A percentile compares a stretch with the other conserved stretches of the same genome.
Evolutionary conservation across 2,329 filamentous ascomycete genomes (phyloP).

Genomic region (Hypoxylon sp.): DNA sequence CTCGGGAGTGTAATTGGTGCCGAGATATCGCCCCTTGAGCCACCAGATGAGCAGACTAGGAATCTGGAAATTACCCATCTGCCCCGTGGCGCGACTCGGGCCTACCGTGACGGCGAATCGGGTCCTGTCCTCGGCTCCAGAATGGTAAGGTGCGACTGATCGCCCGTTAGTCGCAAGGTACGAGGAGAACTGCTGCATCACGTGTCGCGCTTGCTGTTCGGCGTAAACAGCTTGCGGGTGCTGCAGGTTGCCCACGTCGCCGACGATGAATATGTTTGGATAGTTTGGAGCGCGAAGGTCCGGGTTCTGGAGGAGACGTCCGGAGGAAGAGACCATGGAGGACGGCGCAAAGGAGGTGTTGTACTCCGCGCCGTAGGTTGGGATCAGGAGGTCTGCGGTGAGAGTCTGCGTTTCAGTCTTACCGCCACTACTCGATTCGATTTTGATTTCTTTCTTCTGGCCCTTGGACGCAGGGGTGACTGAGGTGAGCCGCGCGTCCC

Average conservation of each 20-base stretch:
- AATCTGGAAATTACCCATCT: conserved; percentile 56
- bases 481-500: conserved; percentile 56
- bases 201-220: conserved; percentile 50
- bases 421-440: conserved; percentile 50
- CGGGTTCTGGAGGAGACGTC: conserved; percentile 56
- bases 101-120: conserved; percentile 58
- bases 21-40: conserved; percentile 56
- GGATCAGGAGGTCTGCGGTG: conserved; percentile 61
- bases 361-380: conserved; percentile 59
- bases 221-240: conserved; percentile 50
- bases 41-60: conserved; percentile 57
- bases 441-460: conserved; percentile 23
- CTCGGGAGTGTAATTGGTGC: conserved; percentile 51
- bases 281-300: conserved; percentile 55
- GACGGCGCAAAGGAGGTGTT: conserved; percentile 62
- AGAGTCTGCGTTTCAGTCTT: conserved; percentile 54
- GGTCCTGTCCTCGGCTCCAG: conserved; percentile 45
- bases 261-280: conserved; percentile 60
- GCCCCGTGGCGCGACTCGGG: conserved; percentile 56
- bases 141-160: conserved; percentile 51
- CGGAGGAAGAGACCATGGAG: conserved; percentile 53
- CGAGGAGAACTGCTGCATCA: conserved; percentile 46
- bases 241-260: conserved; percentile 61
- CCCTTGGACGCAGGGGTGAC: not conserved
- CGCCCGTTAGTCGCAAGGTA: conserved; percentile 50